Conservation (phyloP, 1,284 basidiomycete genomes). For the Trametes sp. region DNA sequence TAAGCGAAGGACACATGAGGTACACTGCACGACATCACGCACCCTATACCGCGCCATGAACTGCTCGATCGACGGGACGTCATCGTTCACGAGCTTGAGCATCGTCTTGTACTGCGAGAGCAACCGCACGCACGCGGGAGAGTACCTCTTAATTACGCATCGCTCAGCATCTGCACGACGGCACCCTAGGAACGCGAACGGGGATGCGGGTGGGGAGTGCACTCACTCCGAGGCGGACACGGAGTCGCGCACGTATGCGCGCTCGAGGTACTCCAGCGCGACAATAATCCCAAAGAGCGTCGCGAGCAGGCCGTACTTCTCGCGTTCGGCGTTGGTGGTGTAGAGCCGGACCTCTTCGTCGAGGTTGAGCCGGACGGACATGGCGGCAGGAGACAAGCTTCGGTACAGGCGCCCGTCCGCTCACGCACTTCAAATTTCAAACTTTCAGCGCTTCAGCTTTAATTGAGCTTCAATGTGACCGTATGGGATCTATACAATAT, state of each 20-base stretch:
- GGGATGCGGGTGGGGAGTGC: conserved; percentile 11
- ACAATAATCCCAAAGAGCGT: conserved; percentile 94
- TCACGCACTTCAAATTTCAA: background rate
- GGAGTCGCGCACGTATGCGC: conserved; percentile 94
- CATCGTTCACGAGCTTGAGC: conserved; percentile 90
- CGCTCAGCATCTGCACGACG: conserved; percentile 26
- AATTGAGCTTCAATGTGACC: too few relatives aligned
- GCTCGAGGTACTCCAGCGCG: conserved; percentile 92
- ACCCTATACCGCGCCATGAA: conserved; percentile 95
- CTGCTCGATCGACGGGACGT: conserved; percentile 82
- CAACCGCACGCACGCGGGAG: conserved; percentile 91
- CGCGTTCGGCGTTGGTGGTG: conserved; percentile 88
- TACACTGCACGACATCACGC: too few relatives aligned
- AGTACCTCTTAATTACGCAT: conserved; percentile 77
- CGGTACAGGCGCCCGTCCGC: background rate
- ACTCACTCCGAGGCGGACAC: conserved; percentile 90
- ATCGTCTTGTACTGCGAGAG: conserved; percentile 98
- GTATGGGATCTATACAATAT: too few relatives aligned
- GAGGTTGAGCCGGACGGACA: conserved; percentile 58
- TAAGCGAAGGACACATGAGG: too few relatives aligned
- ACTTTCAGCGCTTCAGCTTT: too few relatives aligned
- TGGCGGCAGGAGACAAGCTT: conserved; percentile 26
- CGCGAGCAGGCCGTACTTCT: conserved; percentile 88
- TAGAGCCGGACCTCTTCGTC: conserved; percentile 95
- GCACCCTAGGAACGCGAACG: too few relatives aligned